These are phyloP conservation scores for Lasiodiplodia gonubiensis DNA, from an alignment of 2,329 filamentous ascomycete genomes.

Conservation along the genomic window DNA sequence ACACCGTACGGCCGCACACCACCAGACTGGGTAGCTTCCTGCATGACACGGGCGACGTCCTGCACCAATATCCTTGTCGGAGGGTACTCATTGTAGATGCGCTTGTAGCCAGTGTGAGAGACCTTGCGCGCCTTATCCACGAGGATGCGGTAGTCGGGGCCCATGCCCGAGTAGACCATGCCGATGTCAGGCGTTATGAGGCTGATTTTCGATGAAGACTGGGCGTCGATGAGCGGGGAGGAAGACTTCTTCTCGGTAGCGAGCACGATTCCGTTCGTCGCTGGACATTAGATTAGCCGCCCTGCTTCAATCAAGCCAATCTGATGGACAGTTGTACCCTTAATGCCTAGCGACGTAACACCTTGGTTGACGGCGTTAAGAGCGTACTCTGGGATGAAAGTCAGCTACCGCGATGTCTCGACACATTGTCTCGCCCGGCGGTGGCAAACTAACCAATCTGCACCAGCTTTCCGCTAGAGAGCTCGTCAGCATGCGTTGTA, in stretches of 20 bases:
- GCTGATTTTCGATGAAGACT: slow-evolving; percentile 95
- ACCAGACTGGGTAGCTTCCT: slow-evolving; percentile 97
- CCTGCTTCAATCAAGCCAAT: not conserved
- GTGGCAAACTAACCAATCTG: slow-evolving; percentile 76
- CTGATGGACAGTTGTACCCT: slow-evolving; percentile 65
- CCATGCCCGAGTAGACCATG: slow-evolving; percentile 99
- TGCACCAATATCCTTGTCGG: slow-evolving; percentile 98
- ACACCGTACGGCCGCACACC: slow-evolving; percentile 97
- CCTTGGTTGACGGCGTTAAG: slow-evolving; percentile 99
- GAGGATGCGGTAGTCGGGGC: slow-evolving; percentile 95
- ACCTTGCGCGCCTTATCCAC: slow-evolving; percentile 98
- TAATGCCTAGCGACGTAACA: slow-evolving; percentile 97
- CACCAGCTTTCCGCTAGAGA: slow-evolving; percentile 89
- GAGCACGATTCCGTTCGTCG: slow-evolving; percentile 97
- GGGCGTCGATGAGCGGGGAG: slow-evolving; percentile 92
- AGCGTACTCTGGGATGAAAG: slow-evolving; percentile 78
- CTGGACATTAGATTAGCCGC: slow-evolving; percentile 54
- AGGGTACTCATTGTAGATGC: slow-evolving; percentile 99
- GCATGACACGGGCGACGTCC: slow-evolving; percentile 96
- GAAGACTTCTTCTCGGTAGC: slow-evolving; percentile 99
- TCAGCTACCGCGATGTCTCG: slow-evolving; percentile 34
- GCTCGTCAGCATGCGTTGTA: slow-evolving; percentile 53
- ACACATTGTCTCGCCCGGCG: not conserved
- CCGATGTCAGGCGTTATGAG: slow-evolving; percentile 98
- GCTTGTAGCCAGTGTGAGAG: slow-evolving; percentile 98